These are phyloP conservation scores for Botrytis deweyae DNA, from an alignment of 2,329 filamentous ascomycete species.

Conservation along the genomic window DNA sequence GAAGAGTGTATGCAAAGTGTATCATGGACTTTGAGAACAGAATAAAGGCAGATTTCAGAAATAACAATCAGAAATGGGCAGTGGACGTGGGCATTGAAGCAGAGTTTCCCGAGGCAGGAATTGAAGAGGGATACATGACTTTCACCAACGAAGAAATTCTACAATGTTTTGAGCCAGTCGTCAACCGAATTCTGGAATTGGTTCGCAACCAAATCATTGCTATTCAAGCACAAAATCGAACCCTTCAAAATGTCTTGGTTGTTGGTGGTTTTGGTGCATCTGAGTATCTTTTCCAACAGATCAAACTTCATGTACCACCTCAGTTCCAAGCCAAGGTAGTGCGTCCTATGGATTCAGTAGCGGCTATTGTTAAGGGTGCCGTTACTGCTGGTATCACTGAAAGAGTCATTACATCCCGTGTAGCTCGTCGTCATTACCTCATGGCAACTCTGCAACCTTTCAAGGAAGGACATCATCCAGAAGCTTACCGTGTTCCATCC, in stretches of 20 bases:
- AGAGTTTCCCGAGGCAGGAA: conserved; percentile 94
- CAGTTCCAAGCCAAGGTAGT: conserved; percentile 99
- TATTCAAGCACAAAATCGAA: conserved; percentile 94
- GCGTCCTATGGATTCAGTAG: conserved; percentile 96
- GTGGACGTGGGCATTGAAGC: conserved; percentile 98
- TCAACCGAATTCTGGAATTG: conserved; percentile 93
- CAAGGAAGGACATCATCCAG: conserved; percentile 97
- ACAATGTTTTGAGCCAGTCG: conserved; percentile 97
- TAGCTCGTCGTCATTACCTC: conserved; percentile 95
- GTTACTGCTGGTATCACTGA: conserved; percentile 98
- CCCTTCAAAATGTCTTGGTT: conserved; percentile 92
- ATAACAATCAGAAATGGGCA: conserved; percentile 99
- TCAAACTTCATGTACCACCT: conserved; percentile 95
- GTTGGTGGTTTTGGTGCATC: conserved; percentile 98
- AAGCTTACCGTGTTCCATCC: conserved; percentile 95
- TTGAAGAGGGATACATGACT: conserved; percentile 99
- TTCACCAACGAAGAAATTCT: conserved; percentile 99
- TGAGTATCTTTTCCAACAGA: conserved; percentile 98
- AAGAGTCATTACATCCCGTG: conserved; percentile 92
- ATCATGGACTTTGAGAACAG: conserved; percentile 99
- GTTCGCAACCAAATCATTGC: conserved; percentile 98
- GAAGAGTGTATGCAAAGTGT: conserved; percentile 96
- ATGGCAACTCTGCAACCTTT: conserved; percentile 99
- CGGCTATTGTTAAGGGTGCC: conserved; percentile 96
- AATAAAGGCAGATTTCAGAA: conserved; percentile 99